Conservation (phyloP, 1,284 basidiomycete genomes). For the Exobasidium rhododendri region DNA sequence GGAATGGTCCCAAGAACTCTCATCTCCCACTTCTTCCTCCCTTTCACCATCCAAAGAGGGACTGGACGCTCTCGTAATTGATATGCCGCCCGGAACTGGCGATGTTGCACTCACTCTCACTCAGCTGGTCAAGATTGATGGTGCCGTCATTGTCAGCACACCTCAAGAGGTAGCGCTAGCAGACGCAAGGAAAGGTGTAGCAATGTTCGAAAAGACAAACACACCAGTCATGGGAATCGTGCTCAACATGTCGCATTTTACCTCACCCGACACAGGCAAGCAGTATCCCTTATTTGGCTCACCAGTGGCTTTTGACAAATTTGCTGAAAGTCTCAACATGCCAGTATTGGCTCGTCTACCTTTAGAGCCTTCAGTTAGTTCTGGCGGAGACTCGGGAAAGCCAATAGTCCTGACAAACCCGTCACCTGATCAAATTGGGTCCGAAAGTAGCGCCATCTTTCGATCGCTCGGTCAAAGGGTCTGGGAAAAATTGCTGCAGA, state of each 20-base stretch:
- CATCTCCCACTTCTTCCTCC: too few relatives aligned
- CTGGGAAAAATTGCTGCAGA: not conserved
- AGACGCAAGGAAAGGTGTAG: conserved; percentile 87
- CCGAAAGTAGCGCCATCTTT: conserved; percentile 2
- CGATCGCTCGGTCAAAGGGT: not conserved
- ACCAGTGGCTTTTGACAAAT: conserved; percentile 65
- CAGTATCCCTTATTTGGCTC: conserved; percentile 77
- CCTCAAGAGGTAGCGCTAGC: conserved; percentile 91
- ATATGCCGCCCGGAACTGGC: conserved; percentile 96
- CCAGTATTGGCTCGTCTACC: conserved; percentile 80
- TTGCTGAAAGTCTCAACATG: conserved; percentile 65
- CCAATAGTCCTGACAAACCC: conserved; percentile 57
- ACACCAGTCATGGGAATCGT: conserved; percentile 84
- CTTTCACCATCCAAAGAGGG: conserved; percentile 10
- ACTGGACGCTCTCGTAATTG: conserved; percentile 83
- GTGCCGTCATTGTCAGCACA: conserved; percentile 69
- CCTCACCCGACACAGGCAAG: conserved; percentile 72
- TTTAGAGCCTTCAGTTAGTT: conserved; percentile 72
- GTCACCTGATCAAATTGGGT: not conserved
- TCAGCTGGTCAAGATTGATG: conserved; percentile 67
- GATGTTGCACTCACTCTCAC: conserved; percentile 90
- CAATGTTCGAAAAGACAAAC: conserved; percentile 85
- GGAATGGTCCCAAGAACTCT: conserved; percentile 70
- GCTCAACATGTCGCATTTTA: conserved; percentile 85
- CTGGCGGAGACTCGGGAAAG: conserved; percentile 69